A percentile compares a stretch with the other conserved stretches of the same genome.
These are phyloP conservation scores for Trametes cingulata DNA, from an alignment of 768 basidiomycete species.

Conservation along the genomic window DNA sequence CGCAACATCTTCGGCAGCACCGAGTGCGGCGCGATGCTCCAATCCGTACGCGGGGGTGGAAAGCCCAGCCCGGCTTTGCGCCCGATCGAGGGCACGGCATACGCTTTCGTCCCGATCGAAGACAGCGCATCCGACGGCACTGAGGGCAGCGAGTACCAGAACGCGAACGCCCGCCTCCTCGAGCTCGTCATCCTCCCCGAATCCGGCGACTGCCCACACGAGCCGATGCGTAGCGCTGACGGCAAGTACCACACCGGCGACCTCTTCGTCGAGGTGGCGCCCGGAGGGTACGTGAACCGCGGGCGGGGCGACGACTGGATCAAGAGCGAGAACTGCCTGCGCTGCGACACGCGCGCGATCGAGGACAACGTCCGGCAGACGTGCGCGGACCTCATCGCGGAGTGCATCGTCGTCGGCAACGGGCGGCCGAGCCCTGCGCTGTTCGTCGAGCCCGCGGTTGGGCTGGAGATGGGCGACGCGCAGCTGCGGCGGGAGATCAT, in stretches of 20 bases:
- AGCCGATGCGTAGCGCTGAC: conserved; percentile 53
- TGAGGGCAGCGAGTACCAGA: conserved; percentile 47
- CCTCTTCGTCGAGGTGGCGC: conserved; percentile 61
- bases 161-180: conserved; percentile 50
- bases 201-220: conserved; percentile 66
- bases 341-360: conserved; percentile 68
- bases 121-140: conserved; percentile 36
- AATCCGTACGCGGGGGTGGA: conserved; percentile 48
- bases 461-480: conserved; percentile 51
- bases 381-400: conserved; percentile 60
- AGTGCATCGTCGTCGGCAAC: conserved; percentile 71
- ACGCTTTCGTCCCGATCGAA: conserved; percentile 44
- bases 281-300: conserved; percentile 59
- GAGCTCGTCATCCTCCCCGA: conserved; percentile 66
- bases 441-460: conserved; percentile 57
- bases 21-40: conserved; percentile 68
- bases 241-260: conserved; percentile 78
- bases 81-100: conserved; percentile 26
- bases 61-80: conserved; percentile 21
- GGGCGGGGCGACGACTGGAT: conserved; percentile 82
- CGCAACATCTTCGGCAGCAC: conserved; percentile 78
- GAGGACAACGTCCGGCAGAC: conserved; percentile 64
- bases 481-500: conserved; percentile 65
- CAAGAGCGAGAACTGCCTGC: conserved; percentile 68
- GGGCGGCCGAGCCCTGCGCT: conserved; percentile 72